Base-by-base conservation (phyloP, 768 basidiomycete genomes). In the Harrya chromipes region DNA sequence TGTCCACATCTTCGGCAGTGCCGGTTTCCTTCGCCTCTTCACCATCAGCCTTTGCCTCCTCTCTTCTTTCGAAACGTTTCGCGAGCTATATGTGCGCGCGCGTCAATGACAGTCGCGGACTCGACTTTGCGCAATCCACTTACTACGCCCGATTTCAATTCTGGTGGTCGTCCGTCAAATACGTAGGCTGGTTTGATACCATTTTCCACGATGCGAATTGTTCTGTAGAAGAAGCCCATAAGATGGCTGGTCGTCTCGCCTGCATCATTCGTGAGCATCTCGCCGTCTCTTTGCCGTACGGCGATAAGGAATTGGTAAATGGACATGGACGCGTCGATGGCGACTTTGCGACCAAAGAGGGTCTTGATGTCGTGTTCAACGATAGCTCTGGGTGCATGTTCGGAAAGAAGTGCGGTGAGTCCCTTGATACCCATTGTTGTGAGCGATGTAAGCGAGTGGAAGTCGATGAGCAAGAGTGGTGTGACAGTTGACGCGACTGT, bases 291-390 rank as follows among this genome's bases (percentile, higher is more conserved):
- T 70, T 95, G 94, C 26, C 97, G 80, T 11, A 98, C 97, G 17
- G 97, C 97, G 50, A 99, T 98, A 51, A 99, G 82, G 70, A 99
- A 99, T 65, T 95, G 93, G 76, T 94, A 95, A 44, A 94, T 94
- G 3, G 86, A 90, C 90, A 94, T 93, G 52, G 90, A 94, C 65
- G 97, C 97, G 76, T 99, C 97, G 57, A 99, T 92, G 51, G 95
- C 95, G 57, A 98, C 94, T 74, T 97, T 98, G 60, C 97, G 85
- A 2, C 97, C 95, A 58, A 99, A 98, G 38, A 99, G 84, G 21
- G 91, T 94, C 73, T 97, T 95, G 49, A 97, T 97, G 34, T 95
- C 91, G 65, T 94, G 91, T 59, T 94, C 92, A 68, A 67, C 80
- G 60, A 97, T 92, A 9, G 89, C 76, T 43, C 77, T 82, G 1